These are phyloP conservation scores for Tricholoma matsutake DNA, from an alignment of 768 basidiomycete genomes.

Conservation along the genomic window DNA sequence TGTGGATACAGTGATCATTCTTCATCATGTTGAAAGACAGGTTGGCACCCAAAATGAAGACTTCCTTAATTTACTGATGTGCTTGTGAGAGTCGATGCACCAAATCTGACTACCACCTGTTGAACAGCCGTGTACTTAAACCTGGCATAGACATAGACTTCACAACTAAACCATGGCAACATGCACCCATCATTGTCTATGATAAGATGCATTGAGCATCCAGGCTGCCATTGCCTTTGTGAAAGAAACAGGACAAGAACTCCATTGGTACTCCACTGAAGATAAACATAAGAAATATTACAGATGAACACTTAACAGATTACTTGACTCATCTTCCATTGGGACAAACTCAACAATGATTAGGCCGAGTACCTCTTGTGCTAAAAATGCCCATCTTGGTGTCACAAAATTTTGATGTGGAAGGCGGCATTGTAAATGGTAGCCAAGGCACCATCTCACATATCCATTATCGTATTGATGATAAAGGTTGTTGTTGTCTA, in stretches of 20 bases:
- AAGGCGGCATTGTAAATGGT: conserved; percentile 30
- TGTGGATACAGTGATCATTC: neutral
- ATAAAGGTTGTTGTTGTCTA: neutral
- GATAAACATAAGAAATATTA: neutral
- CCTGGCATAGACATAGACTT: neutral
- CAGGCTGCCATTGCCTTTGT: neutral
- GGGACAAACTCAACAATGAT: neutral
- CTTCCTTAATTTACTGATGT: too few species aligned
- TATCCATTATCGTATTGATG: conserved; percentile 13
- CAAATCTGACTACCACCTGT: neutral
- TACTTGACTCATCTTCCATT: conserved; percentile 1
- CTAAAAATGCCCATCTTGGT: conserved; percentile 33
- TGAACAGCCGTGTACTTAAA: neutral
- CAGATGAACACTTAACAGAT: neutral
- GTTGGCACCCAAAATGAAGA: neutral
- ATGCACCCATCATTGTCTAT: conserved; percentile 4
- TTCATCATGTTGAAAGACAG: neutral
- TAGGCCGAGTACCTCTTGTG: conserved; percentile 15
- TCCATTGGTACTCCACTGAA: neutral
- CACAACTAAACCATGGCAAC: neutral
- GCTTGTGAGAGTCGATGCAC: neutral
- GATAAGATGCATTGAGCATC: conserved; percentile 8
- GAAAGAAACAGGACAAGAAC: neutral
- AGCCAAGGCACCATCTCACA: conserved; percentile 14
- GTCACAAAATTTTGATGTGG: conserved; percentile 28